Evolutionary conservation across 495 filamentous ascomycete genomes (phyloP).

Genomic region (Aspergillus homomorphus): DNA sequence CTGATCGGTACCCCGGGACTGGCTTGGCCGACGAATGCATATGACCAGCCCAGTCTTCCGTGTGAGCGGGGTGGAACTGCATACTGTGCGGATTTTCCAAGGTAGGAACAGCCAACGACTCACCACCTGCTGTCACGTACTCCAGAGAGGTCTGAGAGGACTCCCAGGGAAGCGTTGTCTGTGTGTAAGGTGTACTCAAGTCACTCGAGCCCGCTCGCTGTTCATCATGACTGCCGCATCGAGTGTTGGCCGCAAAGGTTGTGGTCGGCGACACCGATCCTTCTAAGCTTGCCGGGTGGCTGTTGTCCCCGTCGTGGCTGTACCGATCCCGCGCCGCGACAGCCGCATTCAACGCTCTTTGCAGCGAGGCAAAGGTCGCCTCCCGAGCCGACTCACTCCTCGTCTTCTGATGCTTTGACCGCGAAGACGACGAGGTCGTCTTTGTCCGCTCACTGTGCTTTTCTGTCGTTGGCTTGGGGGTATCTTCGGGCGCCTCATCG

Average conservation of each 20-base stretch:
- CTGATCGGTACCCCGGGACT: slow-evolving; percentile 20
- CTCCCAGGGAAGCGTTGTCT: slow-evolving; percentile 37
- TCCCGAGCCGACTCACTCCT: slow-evolving; percentile 43
- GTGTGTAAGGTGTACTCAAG: slow-evolving; percentile 27
- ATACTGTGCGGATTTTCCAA: slow-evolving; percentile 17
- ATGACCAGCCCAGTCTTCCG: slow-evolving; percentile 32
- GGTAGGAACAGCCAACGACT: slow-evolving; percentile 22
- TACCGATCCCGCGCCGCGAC: slow-evolving; percentile 40
- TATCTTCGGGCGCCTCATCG: slow-evolving; percentile 31
- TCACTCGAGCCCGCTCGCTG: slow-evolving; percentile 13
- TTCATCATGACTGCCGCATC: slow-evolving; percentile 3
- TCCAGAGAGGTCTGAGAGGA: slow-evolving; percentile 32
- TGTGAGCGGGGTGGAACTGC: slow-evolving; percentile 16
- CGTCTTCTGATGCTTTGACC: slow-evolving; percentile 40
- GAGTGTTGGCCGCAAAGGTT: slow-evolving; percentile 26
- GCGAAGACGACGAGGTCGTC: slow-evolving; percentile 20
- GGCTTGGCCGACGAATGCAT: slow-evolving; percentile 21
- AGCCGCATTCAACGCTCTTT: slow-evolving; percentile 45
- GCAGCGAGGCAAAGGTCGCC: slow-evolving; percentile 45
- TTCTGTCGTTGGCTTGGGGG: slow-evolving; percentile 30
- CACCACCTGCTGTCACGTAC: slow-evolving; percentile 22
- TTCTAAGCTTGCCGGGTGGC: slow-evolving; percentile 7
- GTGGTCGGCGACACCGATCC: slow-evolving; percentile 35
- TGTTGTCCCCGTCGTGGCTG: slow-evolving; percentile 17
- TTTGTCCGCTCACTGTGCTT: slow-evolving; percentile 25